These are phyloP conservation scores for Aristolochia fimbriata DNA, from an alignment of 164 flowering plant genomes.

Conservation along the genomic window DNA sequence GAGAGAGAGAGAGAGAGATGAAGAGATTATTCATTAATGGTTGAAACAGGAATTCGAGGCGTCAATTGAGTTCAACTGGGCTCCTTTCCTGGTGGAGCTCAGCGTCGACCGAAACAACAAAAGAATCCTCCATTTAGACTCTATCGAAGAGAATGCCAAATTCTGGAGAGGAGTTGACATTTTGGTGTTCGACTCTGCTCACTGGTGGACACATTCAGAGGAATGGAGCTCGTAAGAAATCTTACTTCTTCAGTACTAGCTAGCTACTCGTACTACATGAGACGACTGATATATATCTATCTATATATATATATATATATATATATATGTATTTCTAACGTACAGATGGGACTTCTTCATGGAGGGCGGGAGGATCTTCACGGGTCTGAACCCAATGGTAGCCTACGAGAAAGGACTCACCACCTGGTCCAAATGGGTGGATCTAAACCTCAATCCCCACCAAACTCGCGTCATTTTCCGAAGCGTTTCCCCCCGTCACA, in stretches of 20 bases:
- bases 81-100: conserved; percentile 73
- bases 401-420: conserved; percentile 73
- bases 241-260: too few relatives aligned
- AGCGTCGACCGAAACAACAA: conserved; percentile 36
- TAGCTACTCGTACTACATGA: too few relatives aligned
- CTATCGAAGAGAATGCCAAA: conserved; percentile 23
- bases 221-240: conserved; percentile 54
- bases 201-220: conserved; percentile 85
- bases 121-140: conserved; percentile 30
- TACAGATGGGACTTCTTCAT: conserved; percentile 75
- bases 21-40: not conserved
- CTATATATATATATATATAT: too few relatives aligned
- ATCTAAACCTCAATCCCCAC: conserved; percentile 54
- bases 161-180: conserved; percentile 26
- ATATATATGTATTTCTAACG: too few relatives aligned
- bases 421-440: conserved; percentile 91
- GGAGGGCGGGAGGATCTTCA: conserved; percentile 43
- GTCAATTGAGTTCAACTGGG: conserved; percentile 76
- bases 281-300: not conserved
- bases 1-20: too few relatives aligned
- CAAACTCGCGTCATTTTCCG: conserved; percentile 56
- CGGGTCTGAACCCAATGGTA: conserved; percentile 57
- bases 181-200: conserved; percentile 78
- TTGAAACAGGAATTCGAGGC: conserved; percentile 73
- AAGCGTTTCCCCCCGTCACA: conserved; percentile 78